phyloP scores from a whole-genome alignment of 345 rosid genomes.

The Dipteronia sinensis region DNA sequence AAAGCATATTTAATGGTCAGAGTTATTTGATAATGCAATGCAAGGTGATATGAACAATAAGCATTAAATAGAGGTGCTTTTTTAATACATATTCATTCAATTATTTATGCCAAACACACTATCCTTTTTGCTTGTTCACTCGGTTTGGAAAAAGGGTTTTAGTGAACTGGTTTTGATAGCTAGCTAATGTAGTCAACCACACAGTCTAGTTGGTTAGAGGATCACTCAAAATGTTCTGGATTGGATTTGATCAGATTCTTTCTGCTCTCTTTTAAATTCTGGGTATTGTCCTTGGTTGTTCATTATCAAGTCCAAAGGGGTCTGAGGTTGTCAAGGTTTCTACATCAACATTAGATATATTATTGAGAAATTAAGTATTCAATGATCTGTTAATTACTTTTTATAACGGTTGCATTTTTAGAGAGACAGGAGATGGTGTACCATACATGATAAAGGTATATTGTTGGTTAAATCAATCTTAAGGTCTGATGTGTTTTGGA shows the following conservation, averaged over 20 bases:
- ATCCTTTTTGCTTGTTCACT: neutral
- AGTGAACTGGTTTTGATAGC: neutral
- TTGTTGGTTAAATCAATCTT: neutral
- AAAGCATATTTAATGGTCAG: neutral
- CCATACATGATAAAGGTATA: neutral
- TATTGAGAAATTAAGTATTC: neutral
- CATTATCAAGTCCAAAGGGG: neutral
- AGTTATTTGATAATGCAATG: neutral
- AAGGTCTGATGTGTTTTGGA: neutral
- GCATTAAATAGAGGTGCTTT: neutral
- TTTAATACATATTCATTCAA: neutral
- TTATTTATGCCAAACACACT: neutral
- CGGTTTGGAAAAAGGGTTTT: neutral
- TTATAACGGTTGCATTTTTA: neutral
- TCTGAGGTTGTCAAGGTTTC: neutral
- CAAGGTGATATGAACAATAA: neutral
- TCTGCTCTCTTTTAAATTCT: neutral
- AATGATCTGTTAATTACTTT: neutral
- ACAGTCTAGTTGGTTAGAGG: neutral
- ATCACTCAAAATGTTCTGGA: neutral
- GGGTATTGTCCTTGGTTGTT: neutral
- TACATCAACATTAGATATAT: neutral
- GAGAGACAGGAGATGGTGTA: neutral
- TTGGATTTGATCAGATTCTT: constrained; percentile 2
- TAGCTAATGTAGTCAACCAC: neutral